Conservation (phyloP, 2,329 filamentous ascomycete genomes). For the Nigrospora sphaerica region DNA sequence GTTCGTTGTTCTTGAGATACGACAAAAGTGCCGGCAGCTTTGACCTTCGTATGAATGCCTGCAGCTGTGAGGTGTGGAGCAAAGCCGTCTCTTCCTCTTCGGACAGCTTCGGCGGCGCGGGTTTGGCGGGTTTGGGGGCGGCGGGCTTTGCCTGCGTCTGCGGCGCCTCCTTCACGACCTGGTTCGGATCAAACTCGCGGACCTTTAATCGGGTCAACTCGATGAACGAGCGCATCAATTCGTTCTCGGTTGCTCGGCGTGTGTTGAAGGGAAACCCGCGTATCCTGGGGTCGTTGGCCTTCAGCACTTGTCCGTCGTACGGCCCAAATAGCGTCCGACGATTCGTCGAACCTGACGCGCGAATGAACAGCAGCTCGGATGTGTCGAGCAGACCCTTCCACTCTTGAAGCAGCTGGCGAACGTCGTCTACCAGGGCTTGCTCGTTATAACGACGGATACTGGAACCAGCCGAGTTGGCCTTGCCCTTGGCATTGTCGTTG, state of each 20-base stretch:
- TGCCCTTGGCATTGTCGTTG: conserved; percentile 89
- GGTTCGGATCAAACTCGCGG: conserved; percentile 64
- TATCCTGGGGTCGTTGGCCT: conserved; percentile 69
- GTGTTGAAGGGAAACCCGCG: conserved; percentile 92
- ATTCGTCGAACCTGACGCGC: conserved; percentile 83
- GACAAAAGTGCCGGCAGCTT: conserved; percentile 82
- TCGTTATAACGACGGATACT: conserved; percentile 91
- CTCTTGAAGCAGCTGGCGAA: conserved; percentile 69
- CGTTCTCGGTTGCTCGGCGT: conserved; percentile 81
- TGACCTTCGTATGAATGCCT: conserved; percentile 79
- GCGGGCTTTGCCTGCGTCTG: conserved; percentile 29
- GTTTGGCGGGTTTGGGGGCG: conserved; percentile 38
- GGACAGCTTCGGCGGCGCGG: conserved; percentile 56
- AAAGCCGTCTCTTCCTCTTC: conserved; percentile 79
- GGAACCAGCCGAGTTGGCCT: conserved; percentile 88
- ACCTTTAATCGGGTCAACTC: conserved; percentile 90
- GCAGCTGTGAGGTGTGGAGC: conserved; percentile 83
- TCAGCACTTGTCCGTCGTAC: conserved; percentile 81
- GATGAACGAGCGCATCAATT: conserved; percentile 90
- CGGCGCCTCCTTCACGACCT: conserved; percentile 37
- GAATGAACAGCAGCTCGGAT: conserved; percentile 78
- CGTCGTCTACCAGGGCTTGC: conserved; percentile 79
- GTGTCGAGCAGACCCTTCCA: conserved; percentile 85
- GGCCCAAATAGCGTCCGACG: conserved; percentile 82
- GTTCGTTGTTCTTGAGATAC: conserved; percentile 71